phyloP scores from a whole-genome alignment of 1,284 basidiomycete genomes.

The Pterulicium gracile region DNA sequence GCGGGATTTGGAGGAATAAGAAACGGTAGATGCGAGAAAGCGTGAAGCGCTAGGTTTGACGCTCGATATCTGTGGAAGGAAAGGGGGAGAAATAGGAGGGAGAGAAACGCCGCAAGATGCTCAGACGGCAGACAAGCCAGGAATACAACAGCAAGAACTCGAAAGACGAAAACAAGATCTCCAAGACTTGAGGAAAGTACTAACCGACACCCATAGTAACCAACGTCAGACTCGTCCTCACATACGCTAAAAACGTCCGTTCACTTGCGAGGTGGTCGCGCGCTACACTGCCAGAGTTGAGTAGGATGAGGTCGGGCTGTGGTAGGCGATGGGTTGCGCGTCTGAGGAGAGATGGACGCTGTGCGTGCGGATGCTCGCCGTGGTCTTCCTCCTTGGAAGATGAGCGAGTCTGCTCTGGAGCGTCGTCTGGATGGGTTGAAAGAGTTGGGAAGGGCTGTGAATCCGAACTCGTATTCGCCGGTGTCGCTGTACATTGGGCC shows the following conservation, averaged over 20 bases:
- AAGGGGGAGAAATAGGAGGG: not conserved
- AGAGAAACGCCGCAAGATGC: not conserved
- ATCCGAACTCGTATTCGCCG: too few species aligned
- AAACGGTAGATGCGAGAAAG: too few species aligned
- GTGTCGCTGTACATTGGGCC: too few species aligned
- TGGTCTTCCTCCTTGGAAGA: too few species aligned
- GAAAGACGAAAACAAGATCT: constrained; percentile 12
- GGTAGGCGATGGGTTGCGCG: not conserved
- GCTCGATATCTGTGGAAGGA: too few species aligned
- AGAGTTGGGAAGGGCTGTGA: too few species aligned
- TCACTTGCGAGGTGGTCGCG: constrained; percentile 40
- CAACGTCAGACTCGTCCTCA: constrained; percentile 35
- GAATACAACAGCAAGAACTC: not conserved
- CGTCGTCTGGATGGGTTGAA: too few species aligned
- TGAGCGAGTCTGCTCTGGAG: too few species aligned
- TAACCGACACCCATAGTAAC: constrained; percentile 38
- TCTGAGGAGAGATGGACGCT: not conserved
- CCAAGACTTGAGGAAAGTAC: not conserved
- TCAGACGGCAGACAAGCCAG: not conserved
- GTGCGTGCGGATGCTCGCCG: not conserved
- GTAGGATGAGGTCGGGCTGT: constrained; percentile 19
- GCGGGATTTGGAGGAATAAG: too few species aligned
- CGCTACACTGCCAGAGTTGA: constrained; percentile 34
- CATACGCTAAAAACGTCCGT: constrained; percentile 37
- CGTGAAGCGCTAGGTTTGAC: too few species aligned